Conservation (phyloP, 805 yeast genomes). For the Schwanniomyces polymorphus region DNA sequence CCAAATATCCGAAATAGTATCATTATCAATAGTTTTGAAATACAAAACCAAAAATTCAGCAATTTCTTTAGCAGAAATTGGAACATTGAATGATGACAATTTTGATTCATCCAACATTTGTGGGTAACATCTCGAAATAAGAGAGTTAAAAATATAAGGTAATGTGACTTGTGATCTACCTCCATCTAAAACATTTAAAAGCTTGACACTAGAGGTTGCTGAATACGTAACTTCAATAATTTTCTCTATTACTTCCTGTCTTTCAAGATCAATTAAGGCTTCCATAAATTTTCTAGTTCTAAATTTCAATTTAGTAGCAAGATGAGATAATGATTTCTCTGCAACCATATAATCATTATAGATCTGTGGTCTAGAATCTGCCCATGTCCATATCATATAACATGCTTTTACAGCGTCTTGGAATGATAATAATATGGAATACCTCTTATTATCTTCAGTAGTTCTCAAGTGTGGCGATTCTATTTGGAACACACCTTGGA, state of each 20-base stretch:
- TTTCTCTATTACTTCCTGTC: conserved; percentile 70
- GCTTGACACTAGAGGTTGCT: conserved; percentile 39
- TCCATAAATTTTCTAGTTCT: conserved; percentile 68
- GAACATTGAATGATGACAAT: conserved; percentile 49
- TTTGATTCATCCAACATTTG: conserved; percentile 25
- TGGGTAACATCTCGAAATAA: conserved; percentile 47
- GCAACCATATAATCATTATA: conserved; percentile 8
- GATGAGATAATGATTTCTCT: conserved; percentile 32
- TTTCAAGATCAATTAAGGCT: conserved; percentile 62
- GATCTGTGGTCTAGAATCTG: conserved; percentile 42
- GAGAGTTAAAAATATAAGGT: conserved; percentile 62
- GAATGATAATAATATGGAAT: conserved; percentile 61
- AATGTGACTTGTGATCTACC: conserved; percentile 75
- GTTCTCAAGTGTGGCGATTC: conserved; percentile 59
- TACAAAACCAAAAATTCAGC: conserved; percentile 61
- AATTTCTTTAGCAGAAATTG: conserved; percentile 45
- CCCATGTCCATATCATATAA: conserved; percentile 70
- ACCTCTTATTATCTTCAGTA: conserved; percentile 52
- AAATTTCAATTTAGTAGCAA: conserved; percentile 62
- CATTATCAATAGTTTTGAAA: conserved; percentile 65
- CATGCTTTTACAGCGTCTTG: conserved; percentile 56
- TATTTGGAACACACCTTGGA: conserved; percentile 76
- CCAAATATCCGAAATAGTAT: conserved; percentile 82
- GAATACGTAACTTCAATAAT: conserved; percentile 43
- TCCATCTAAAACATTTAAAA: conserved; percentile 81